Evolutionary conservation across 2,329 filamentous ascomycete species (phyloP).

Genomic region (Fusarium irregulare): DNA sequence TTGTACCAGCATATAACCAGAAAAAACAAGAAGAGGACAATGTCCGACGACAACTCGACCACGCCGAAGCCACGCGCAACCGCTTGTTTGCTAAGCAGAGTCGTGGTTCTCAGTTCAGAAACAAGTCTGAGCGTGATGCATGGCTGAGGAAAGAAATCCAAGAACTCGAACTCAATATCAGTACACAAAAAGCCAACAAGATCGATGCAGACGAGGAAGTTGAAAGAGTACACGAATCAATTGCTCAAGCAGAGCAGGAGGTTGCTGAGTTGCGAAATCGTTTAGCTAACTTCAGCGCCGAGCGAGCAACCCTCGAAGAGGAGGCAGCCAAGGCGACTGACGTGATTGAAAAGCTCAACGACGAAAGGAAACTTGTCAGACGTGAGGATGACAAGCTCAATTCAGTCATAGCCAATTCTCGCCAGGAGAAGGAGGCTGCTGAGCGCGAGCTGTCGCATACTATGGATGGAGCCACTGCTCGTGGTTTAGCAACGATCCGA

Average conservation of each 20-base stretch:
- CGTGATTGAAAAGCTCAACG: slow-evolving; percentile 79
- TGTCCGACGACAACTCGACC: slow-evolving; percentile 77
- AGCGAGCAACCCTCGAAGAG: slow-evolving; percentile 77
- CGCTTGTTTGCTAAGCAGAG: slow-evolving; percentile 93
- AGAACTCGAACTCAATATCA: slow-evolving; percentile 80
- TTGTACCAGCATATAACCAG: slow-evolving; percentile 81
- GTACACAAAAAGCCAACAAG: slow-evolving; percentile 83
- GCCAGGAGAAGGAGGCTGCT: slow-evolving; percentile 79
- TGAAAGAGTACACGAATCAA: slow-evolving; percentile 74
- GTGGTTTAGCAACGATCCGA: slow-evolving; percentile 87
- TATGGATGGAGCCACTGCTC: slow-evolving; percentile 89
- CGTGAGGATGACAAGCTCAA: slow-evolving; percentile 90
- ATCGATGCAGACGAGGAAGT: slow-evolving; percentile 89
- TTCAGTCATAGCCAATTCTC: slow-evolving; percentile 79
- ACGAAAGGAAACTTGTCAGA: slow-evolving; percentile 87
- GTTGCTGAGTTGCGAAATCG: slow-evolving; percentile 76
- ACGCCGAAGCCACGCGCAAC: slow-evolving; percentile 78
- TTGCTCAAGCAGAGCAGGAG: slow-evolving; percentile 77
- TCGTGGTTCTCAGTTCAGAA: slow-evolving; percentile 86
- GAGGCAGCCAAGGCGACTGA: slow-evolving; percentile 83
- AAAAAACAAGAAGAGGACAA: slow-evolving; percentile 79
- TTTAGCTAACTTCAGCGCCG: slow-evolving; percentile 82
- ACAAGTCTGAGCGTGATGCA: slow-evolving; percentile 86
- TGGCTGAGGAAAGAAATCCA: slow-evolving; percentile 85
- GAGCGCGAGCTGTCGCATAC: slow-evolving; percentile 82